These are phyloP conservation scores for Claviceps maximensis DNA, from an alignment of 2,329 filamentous ascomycete species.

Conservation along the genomic window DNA sequence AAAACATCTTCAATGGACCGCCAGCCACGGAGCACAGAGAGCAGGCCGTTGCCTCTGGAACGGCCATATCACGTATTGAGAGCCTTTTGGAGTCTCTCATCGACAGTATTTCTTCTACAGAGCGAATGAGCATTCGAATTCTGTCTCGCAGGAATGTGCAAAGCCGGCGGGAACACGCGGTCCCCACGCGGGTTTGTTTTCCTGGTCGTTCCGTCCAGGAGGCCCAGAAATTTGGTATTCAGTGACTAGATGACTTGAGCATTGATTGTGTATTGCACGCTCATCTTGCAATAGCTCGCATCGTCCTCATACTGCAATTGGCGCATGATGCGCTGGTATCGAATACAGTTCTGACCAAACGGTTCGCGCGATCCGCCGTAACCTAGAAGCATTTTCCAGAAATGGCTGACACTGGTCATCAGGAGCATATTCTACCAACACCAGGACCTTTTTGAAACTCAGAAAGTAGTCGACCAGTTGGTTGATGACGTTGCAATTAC, in stretches of 20 bases:
- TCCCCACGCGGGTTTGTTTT: slow-evolving; percentile 22
- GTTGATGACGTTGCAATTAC: slow-evolving; percentile 65
- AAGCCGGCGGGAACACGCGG: slow-evolving; percentile 1
- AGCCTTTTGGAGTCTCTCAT: slow-evolving; percentile 18
- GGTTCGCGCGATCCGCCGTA: slow-evolving; percentile 25
- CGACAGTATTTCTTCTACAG: slow-evolving; percentile 13
- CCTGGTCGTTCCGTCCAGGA: slow-evolving; percentile 35
- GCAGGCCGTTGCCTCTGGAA: not conserved
- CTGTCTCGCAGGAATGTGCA: slow-evolving; percentile 10
- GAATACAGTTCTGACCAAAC: slow-evolving; percentile 45
- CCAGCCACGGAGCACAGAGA: not conserved
- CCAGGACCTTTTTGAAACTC: slow-evolving; percentile 55
- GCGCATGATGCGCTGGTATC: slow-evolving; percentile 45
- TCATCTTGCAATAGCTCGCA: slow-evolving; percentile 28
- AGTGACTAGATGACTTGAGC: not conserved
- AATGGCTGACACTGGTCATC: not conserved
- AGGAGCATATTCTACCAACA: slow-evolving; percentile 76
- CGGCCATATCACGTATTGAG: slow-evolving; percentile 18
- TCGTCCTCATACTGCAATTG: slow-evolving; percentile 45
- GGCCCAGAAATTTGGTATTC: slow-evolving; percentile 39
- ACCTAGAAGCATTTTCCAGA: not conserved
- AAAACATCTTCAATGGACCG: not conserved
- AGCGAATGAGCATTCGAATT: slow-evolving; percentile 17
- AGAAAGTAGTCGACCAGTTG: slow-evolving; percentile 54
- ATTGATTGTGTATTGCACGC: not conserved